Base-by-base conservation (phyloP, 345 rosid species). In the Angophora floribunda region DNA sequence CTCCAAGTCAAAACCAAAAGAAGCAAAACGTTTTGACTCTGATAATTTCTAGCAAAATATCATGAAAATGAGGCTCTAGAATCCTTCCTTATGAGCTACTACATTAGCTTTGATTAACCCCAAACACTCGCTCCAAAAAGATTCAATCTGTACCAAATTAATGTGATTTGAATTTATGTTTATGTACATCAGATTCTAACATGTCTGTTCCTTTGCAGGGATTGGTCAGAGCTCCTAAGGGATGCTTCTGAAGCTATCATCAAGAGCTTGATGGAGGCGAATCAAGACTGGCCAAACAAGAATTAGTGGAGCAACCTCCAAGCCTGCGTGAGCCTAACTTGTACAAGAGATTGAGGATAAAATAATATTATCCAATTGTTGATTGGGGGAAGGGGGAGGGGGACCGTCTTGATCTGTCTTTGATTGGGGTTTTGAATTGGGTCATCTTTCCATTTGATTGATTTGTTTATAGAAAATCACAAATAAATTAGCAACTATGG, bases 221-320 rank as follows among this genome's bases (percentile, higher is more conserved):
- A 97, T 75, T 97, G 99, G 99, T 93, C 98, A 53, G 86, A 96
- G 50, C 94, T 97, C 90, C 89, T 97, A 86, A 90, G 85, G 30
- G 89, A 47, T 51, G 93, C 99, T 11, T 93, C 97, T 15, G 95
- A 95, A 86, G 96, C 96, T n/a, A 93, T 97, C 32, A 85, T 92
- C 22, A 87, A 92, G 90, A 96, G 93, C 91, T 86, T 97, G 91
- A 88, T 93, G 30, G 97, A 94, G 89, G 14, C 82, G 49, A 75
- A 75, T 75, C 82, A 41, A 75, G 82, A 75, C 82, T 75, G 82
- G 47, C 82, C 82, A 75, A 75, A 75, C 82, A 26, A 41, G 49
- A 75, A 75, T 75, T 75, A 75, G 82, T 75, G 49, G 49, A 75
- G 49, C 19, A 16, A 75, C 82, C 45, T 75, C 49, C 82, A 41